Conservation (phyloP, 2,329 filamentous ascomycete species). For the Aureobasidium sp. region DNA sequence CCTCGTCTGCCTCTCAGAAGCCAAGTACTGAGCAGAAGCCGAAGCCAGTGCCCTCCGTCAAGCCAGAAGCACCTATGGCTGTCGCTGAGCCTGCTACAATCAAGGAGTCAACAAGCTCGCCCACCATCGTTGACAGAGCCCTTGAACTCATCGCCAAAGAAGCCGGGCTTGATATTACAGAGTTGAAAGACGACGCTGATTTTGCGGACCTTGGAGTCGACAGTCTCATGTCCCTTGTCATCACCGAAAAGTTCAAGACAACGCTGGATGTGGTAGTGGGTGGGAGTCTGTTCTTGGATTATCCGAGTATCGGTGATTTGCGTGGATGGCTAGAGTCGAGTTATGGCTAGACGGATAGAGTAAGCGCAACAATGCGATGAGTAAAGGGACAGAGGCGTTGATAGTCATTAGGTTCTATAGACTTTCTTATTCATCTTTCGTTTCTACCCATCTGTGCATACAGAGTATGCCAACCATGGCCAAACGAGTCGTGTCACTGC, state of each 20-base stretch:
- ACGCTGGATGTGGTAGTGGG: constrained; percentile 25
- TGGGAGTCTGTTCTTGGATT: constrained; percentile 13
- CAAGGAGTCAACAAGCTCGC: not conserved
- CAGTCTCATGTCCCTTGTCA: constrained; percentile 28
- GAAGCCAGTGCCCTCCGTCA: not conserved
- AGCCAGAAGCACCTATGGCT: not conserved
- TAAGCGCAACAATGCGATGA: too few relatives aligned
- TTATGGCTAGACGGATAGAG: too few relatives aligned
- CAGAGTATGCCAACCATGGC: too few relatives aligned
- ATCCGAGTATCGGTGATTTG: not conserved
- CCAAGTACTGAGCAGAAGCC: not conserved
- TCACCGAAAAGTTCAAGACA: constrained; percentile 25
- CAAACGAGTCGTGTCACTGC: too few relatives aligned
- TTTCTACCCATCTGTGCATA: too few relatives aligned
- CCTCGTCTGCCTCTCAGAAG: not conserved
- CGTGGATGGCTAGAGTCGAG: not conserved
- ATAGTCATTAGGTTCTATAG: too few relatives aligned
- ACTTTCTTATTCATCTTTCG: too few relatives aligned
- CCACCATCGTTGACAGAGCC: not conserved
- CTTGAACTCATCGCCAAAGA: not conserved
- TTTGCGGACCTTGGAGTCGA: constrained; percentile 29
- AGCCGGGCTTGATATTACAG: constrained; percentile 16
- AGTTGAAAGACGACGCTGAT: constrained; percentile 19
- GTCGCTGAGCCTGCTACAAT: not conserved
- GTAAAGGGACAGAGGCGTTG: too few relatives aligned